These are phyloP conservation scores for Picochlorum sp. DNA, from an alignment of 139 green algal species.

Conservation along the genomic window DNA sequence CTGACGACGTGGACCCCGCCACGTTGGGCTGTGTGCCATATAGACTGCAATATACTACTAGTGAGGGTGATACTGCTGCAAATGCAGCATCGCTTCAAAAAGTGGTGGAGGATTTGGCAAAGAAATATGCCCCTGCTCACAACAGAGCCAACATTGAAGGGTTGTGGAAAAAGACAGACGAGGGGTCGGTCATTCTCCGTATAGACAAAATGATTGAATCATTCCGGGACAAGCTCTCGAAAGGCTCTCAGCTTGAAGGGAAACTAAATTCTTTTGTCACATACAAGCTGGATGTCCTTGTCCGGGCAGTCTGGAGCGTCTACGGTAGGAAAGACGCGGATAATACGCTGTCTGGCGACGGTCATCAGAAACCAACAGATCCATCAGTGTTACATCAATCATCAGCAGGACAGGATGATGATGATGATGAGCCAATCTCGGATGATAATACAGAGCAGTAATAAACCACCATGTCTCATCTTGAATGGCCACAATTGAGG, in stretches of 20 bases:
- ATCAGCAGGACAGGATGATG: no score
- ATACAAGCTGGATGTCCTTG: conserved; percentile 5
- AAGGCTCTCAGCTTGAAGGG: neutral
- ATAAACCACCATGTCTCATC: no score
- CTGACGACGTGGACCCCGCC: conserved; percentile 15
- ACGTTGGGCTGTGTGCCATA: conserved; percentile 29
- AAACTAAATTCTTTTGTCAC: conserved; percentile 9
- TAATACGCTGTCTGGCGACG: no score
- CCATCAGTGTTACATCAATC: no score
- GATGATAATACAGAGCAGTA: no score
- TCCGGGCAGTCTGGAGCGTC: conserved; percentile 12
- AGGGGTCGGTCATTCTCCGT: conserved; percentile 4
- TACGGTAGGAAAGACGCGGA: conserved; percentile 1
- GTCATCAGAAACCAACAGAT: no score
- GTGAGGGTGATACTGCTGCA: neutral
- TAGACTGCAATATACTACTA: conserved; percentile 6
- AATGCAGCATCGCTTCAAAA: neutral
- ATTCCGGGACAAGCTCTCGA: neutral
- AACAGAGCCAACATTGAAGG: conserved; percentile 19
- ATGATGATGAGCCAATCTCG: no score
- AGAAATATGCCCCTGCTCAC: conserved; percentile 21
- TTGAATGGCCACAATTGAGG: no score
- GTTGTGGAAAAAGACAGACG: conserved; percentile 19
- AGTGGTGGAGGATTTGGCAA: conserved; percentile 29
- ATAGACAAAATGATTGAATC: conserved; percentile 32